phyloP scores from a whole-genome alignment of 352 stramenopile species.

The Globisporangium cystogenes region DNA sequence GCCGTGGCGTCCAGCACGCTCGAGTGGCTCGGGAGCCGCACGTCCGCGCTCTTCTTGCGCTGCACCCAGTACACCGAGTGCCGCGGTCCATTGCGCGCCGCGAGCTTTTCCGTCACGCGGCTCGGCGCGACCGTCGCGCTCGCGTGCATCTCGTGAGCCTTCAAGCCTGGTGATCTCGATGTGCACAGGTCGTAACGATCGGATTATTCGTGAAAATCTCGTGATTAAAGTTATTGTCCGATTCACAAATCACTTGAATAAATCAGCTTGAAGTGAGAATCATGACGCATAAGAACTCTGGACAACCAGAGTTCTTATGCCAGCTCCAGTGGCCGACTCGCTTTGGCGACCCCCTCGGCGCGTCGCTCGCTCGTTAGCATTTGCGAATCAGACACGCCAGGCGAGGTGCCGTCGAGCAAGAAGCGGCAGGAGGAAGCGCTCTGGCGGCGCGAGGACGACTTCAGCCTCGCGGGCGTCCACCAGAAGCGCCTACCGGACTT shows the following conservation, averaged over 20 bases:
- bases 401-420: slow-evolving; percentile 9
- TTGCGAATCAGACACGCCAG: too few relatives aligned
- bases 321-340: too few relatives aligned
- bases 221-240: too few relatives aligned
- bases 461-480: slow-evolving; percentile 52
- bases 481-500: slow-evolving; percentile 74
- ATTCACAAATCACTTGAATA: too few relatives aligned
- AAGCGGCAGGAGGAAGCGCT: slow-evolving; percentile 43
- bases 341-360: too few relatives aligned
- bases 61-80: slow-evolving; percentile 85
- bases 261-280: too few relatives aligned
- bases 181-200: too few relatives aligned
- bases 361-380: too few relatives aligned
- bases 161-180: too few relatives aligned
- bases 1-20: slow-evolving; percentile 19
- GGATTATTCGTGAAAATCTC: too few relatives aligned
- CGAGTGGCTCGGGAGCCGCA: slow-evolving; percentile 21
- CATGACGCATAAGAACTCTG: too few relatives aligned
- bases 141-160: slow-evolving; percentile 2
- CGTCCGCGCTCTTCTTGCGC: slow-evolving; percentile 21
- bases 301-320: too few relatives aligned
- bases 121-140: slow-evolving; percentile 25
- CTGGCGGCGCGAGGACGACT: slow-evolving; percentile 47
- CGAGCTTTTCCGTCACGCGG: slow-evolving; percentile 42
- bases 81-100: slow-evolving; percentile 51